These are phyloP conservation scores for Schrenkiella parvula DNA, from an alignment of 345 rosid genomes.

Conservation along the genomic window DNA sequence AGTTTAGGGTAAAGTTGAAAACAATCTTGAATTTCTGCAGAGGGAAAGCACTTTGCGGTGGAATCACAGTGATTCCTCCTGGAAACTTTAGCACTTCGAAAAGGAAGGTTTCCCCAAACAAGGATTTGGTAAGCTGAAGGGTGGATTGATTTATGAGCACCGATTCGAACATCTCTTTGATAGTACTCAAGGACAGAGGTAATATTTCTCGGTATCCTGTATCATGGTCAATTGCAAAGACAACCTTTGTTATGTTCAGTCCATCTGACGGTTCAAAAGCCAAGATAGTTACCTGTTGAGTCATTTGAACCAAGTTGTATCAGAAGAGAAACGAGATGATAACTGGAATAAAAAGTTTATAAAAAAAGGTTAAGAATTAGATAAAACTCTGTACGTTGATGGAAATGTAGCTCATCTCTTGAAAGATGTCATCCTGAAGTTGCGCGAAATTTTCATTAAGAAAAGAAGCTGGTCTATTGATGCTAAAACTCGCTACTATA, in stretches of 20 bases:
- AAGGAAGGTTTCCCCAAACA: slow-evolving; percentile 62
- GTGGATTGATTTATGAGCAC: slow-evolving; percentile 50
- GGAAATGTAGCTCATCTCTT: slow-evolving; percentile 57
- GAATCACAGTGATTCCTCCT: slow-evolving; percentile 78
- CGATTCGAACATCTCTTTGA: slow-evolving; percentile 51
- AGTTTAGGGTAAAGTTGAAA: slow-evolving; percentile 83
- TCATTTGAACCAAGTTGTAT: slow-evolving; percentile 20
- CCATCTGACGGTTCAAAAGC: slow-evolving; percentile 48
- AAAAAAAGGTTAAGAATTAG: slow-evolving; percentile 8
- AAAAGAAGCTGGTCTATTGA: slow-evolving; percentile 52
- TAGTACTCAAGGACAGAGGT: slow-evolving; percentile 51
- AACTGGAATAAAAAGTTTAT: not conserved
- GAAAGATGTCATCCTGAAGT: slow-evolving; percentile 67
- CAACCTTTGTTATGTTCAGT: slow-evolving; percentile 58
- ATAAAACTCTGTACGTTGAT: slow-evolving; percentile 43
- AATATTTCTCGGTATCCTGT: slow-evolving; percentile 47
- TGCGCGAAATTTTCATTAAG: slow-evolving; percentile 53
- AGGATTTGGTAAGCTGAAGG: slow-evolving; percentile 55
- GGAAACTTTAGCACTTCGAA: slow-evolving; percentile 74
- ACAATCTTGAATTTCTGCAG: slow-evolving; percentile 71
- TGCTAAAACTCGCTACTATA: slow-evolving; percentile 66
- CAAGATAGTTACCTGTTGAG: slow-evolving; percentile 63
- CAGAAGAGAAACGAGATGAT: slow-evolving; percentile 3
- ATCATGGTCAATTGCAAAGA: slow-evolving; percentile 77
- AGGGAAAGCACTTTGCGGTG: slow-evolving; percentile 68